Base-by-base conservation (phyloP, 129 eudicot species). In the Arctium minus region DNA sequence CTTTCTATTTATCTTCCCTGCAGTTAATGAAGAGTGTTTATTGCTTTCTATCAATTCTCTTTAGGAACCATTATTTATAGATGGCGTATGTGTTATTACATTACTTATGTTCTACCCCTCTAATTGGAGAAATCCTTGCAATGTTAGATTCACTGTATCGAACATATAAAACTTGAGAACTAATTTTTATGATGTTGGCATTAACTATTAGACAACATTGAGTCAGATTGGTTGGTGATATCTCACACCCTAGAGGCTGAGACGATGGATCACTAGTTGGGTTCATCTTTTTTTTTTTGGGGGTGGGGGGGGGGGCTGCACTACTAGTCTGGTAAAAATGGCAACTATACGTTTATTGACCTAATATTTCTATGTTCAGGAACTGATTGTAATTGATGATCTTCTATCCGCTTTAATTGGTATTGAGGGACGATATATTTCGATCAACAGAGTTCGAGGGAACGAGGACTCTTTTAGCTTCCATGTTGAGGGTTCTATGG, bases 401-500 rank as follows among this genome's bases (percentile, higher is more conserved):
- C 89, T 96, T 42, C 86, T 96, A 68, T 93, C 92, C 71, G 90
- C 91, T 75, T 77, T 96, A 85, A 88, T 91, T 81, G 99, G 99
- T 78, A 91, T 93, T 86, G 98, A 96, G 86, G 99, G 98, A 46
- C 87, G 97, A 29, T 93, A 93, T 76, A 90, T 84, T 40, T 88
- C 95, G 0, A 93, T 96, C 44, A 88, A 83, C 40, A 86, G 84
- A 82, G 83, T 88, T 56, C 79, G 81, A 11, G 93, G 95, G 62
- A 90, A 90, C 72, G 91, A 90, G 65, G 90, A 91, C 69, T 70
- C 37, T 81, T 64, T 84, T 56, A 69, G 76, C 79, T 93, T 96
- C 78, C 91, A 90, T 75, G 91, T 96, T 84, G 98, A 91, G 81
- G 90, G 98, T 46, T 93, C 99, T 12, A 93, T 96, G 99, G 99